Base-by-base conservation (phyloP, 805 yeast genomes). In the Teunomyces tritomae region DNA sequence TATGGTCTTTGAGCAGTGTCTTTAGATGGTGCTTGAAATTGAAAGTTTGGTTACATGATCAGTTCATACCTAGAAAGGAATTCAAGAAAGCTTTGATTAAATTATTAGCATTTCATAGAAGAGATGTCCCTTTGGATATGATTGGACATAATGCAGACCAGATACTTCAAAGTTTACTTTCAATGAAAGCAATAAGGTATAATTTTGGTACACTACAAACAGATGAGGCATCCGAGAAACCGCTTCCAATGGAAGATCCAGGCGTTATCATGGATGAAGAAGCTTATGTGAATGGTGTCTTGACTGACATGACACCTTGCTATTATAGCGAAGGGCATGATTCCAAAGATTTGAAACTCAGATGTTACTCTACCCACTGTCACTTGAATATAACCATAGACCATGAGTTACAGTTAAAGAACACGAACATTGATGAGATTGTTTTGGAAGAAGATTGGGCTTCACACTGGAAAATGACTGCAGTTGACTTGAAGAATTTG, bases 401-500 rank as follows among this genome's bases (percentile, higher is more conserved):
- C 43, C 63, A 64, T 44, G 69, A 58, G 35, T 28, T 43, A 7
- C 50, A 49, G 14, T 51, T 62, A 53, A 46, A 50, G 20, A 51
- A 48, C 34, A 55, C 59, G 16, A 57, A 59, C 44, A 55, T 58
- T 24, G 44, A 51, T n/a, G 56, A 60, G 13, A 49, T 62, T 29
- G 51, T 51, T 9, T 61, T 74, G 43, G 80, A 59, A 53, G 71
- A 56, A 61, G 82, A 82, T 49, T 84, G 89, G 89, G 79, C 82
- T 0, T 73, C 79, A 8, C 84, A 82, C 56, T 84, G 89, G 89
- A 74, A 79, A 43, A 54, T 84, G 10, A 71, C 84, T 0, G 73
- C 75, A 2, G 81, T 78, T 20, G 85, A 82, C 42, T 58, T 83
- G 26, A 62, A 71, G 16, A 76, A 70, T n/a, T 66, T 80, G 6